Evolutionary conservation across 441 rosid species (phyloP), one percentile per base, ranked within the genome.

Genomic region (Manihot esculenta): DNA sequence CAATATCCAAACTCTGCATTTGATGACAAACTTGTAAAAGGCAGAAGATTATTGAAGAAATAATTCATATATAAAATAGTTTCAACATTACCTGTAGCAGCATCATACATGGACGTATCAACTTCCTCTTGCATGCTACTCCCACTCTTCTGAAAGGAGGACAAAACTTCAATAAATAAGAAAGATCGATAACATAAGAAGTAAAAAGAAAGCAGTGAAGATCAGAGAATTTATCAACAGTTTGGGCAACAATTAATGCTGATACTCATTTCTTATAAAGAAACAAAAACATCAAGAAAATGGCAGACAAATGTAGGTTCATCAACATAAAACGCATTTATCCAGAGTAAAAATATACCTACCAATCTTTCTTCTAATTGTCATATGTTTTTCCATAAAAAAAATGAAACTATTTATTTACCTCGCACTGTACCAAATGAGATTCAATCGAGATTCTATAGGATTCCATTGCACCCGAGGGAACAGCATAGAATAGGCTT

Each of bases 401-500:
- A 64, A 44, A 62, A 55, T 64, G 63, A 47, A 53, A 7, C 71
- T 48, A 56, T 66, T 56, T 71, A 58, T 74, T 72, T 82, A 96
- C 99, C 89, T 92, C 92, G 74, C 80, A 79, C 74, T 81, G 90
- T 41, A 76, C 77, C 59, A 86, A 76, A 83, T 87, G 89, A 78
- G 89, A 87, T 80, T 89, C 98, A 78, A 96, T 92, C 70, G 94
- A 92, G 69, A 76, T 82, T 76, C 90, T 82, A 83, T 96, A 96
- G 53, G 82, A 71, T 74, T 81, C 94, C 89, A 85, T 87, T 76
- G 99, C 97, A 72, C 97, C 90, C 3, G 87, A 78, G 48, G 99
- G 94, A 79, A 96, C 84, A 14, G 93, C 92, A 81, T 94, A 92
- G 82, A 94, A 96, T 68, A 96, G 89, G 85, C 90, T 92, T 81